phyloP scores from a whole-genome alignment of 2,329 filamentous ascomycete genomes.

The Pseudonectria buxi region DNA sequence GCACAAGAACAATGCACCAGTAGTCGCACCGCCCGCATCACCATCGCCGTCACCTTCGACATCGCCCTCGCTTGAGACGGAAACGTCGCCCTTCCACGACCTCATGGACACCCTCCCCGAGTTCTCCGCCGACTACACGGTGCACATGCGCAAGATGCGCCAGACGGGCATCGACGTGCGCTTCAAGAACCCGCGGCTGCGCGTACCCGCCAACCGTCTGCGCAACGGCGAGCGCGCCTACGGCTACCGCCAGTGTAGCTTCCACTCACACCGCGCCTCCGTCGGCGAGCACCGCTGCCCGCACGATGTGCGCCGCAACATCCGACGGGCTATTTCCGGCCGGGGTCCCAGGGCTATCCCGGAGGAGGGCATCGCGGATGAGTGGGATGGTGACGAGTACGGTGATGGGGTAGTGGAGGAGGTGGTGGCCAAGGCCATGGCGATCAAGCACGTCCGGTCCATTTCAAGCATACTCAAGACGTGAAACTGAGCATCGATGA shows the following conservation, averaged over 20 bases:
- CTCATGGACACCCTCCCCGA: constrained; percentile 40
- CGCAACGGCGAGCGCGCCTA: constrained; percentile 51
- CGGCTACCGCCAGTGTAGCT: constrained; percentile 55
- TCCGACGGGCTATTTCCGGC: constrained; percentile 1
- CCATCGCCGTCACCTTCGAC: constrained; percentile 50
- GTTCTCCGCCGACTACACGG: constrained; percentile 43
- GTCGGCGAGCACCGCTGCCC: constrained; percentile 51
- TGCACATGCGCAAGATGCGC: constrained; percentile 47
- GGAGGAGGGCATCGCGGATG: constrained; percentile 4
- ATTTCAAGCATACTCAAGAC: constrained; percentile 24
- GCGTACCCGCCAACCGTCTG: constrained; percentile 49
- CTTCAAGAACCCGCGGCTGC: constrained; percentile 55
- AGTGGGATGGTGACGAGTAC: constrained; percentile 14
- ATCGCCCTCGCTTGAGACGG: constrained; percentile 33
- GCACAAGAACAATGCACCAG: too few species aligned
- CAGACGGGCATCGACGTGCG: constrained; percentile 43
- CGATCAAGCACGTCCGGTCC: constrained; percentile 25
- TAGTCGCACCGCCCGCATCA: constrained; percentile 6
- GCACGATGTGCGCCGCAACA: constrained; percentile 23
- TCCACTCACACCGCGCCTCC: constrained; percentile 49
- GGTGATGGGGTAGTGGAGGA: constrained; percentile 23
- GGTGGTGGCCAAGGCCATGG: constrained; percentile 20
- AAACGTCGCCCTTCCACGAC: constrained; percentile 32
- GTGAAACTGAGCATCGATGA: constrained; percentile 12
- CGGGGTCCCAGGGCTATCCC: constrained; percentile 16